phyloP scores from a whole-genome alignment of 768 basidiomycete genomes.

The Xanthoconium purpureum region DNA sequence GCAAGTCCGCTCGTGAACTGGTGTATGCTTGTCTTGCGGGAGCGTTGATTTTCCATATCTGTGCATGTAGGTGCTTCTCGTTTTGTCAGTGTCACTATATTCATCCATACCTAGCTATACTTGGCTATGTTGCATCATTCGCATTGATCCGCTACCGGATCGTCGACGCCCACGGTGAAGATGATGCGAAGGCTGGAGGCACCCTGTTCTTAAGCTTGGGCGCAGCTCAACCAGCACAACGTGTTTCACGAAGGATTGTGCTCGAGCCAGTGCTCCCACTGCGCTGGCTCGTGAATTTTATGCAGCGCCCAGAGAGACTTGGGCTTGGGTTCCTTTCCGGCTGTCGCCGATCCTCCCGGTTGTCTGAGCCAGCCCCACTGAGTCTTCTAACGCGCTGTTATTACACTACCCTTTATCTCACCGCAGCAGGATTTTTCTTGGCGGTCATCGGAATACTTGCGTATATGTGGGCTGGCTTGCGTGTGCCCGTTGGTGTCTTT shows the following conservation, averaged over 20 bases:
- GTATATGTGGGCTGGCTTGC: conserved; percentile 27
- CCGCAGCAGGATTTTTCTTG: conserved; percentile 24
- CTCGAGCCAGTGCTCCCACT: conserved; percentile 14
- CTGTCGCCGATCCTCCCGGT: not conserved
- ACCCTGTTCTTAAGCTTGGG: not conserved
- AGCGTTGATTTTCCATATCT: conserved; percentile 31
- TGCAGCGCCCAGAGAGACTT: not conserved
- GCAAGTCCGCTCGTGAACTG: conserved; percentile 16
- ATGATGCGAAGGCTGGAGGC: conserved; percentile 14
- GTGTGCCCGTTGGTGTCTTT: conserved; percentile 25
- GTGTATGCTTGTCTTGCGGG: conserved; percentile 31
- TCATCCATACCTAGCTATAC: conserved; percentile 19
- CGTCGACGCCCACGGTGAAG: conserved; percentile 13
- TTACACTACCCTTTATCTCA: conserved; percentile 23
- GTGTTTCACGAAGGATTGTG: conserved; percentile 12
- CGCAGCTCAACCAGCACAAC: conserved; percentile 8
- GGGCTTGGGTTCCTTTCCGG: not conserved
- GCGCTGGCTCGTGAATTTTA: not conserved
- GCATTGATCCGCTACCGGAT: conserved; percentile 28
- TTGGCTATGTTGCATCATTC: conserved; percentile 29
- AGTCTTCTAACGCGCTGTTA: conserved; percentile 26
- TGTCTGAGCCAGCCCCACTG: conserved; percentile 10
- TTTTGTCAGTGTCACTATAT: not conserved
- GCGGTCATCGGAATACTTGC: conserved; percentile 26
- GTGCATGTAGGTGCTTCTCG: conserved; percentile 21